A percentile compares a stretch with the other conserved stretches of the same genome.
Evolutionary conservation across 805 yeast species (phyloP).

Genomic region (Candida insectalens): DNA sequence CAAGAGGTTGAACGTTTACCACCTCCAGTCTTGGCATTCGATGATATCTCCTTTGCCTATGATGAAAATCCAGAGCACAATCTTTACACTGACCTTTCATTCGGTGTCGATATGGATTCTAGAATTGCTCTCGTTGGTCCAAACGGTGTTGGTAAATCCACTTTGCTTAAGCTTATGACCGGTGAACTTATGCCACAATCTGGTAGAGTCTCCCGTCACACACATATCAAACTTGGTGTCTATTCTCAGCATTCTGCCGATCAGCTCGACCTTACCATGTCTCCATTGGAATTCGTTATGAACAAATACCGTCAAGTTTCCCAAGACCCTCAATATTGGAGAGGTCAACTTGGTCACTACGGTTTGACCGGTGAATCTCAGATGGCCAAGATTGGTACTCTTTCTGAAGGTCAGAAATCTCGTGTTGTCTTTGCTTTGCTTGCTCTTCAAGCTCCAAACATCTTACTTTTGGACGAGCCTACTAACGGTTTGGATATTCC

Average conservation of each 20-base stretch:
- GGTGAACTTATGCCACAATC: constrained; percentile 83
- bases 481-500: constrained; percentile 98
- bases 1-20: constrained; percentile 95
- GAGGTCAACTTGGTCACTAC: constrained; percentile 94
- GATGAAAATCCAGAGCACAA: constrained; percentile 76
- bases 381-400: constrained; percentile 96
- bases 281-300: constrained; percentile 94
- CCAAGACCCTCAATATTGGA: constrained; percentile 98
- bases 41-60: constrained; percentile 88
- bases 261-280: constrained; percentile 90
- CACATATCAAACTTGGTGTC: constrained; percentile 96
- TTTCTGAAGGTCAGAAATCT: constrained; percentile 98
- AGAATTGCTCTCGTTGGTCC: constrained; percentile 98
- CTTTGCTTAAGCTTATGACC: constrained; percentile 91
- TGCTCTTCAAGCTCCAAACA: constrained; percentile 93
- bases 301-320: constrained; percentile 84
- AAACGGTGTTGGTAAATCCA: constrained; percentile 98
- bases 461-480: constrained; percentile 95
- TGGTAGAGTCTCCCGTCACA: constrained; percentile 95
- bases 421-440: constrained; percentile 95
- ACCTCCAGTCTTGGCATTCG: constrained; percentile 96
- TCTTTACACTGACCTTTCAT: constrained; percentile 82
- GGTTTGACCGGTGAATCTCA: constrained; percentile 99
- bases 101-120: constrained; percentile 99
- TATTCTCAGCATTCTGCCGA: constrained; percentile 99